Conservation (phyloP, 306 rosid genomes). For the Vigna mungo region DNA sequence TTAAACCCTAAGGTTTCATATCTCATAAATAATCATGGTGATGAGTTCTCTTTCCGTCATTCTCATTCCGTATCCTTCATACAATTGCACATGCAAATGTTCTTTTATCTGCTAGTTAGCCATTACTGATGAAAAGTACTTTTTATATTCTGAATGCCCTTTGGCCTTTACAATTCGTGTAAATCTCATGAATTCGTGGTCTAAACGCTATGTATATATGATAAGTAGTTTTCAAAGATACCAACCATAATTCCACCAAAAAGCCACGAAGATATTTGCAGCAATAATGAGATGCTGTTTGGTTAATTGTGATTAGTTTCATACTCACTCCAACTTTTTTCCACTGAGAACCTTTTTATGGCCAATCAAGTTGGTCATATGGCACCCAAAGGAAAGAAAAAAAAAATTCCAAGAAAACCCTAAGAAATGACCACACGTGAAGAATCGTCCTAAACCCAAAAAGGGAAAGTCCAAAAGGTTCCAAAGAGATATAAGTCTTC, state of each 20-base stretch:
- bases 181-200: constrained; percentile 6
- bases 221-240: constrained; percentile 40
- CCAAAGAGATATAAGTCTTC: constrained; percentile 20
- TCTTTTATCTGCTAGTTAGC: constrained; percentile 27
- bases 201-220: constrained; percentile 24
- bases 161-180: background rate
- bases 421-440: constrained; percentile 43
- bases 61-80: constrained; percentile 36
- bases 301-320: constrained; percentile 25
- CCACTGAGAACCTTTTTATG: constrained; percentile 34
- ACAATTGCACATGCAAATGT: constrained; percentile 45
- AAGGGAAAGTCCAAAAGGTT: constrained; percentile 49
- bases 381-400: constrained; percentile 33
- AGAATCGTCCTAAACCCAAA: constrained; percentile 48
- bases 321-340: constrained; percentile 34
- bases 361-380: constrained; percentile 50
- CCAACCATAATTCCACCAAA: constrained; percentile 41
- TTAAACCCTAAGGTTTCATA: background rate
- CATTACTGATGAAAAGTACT: constrained; percentile 41
- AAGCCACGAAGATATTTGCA: constrained; percentile 45
- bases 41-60: constrained; percentile 42
- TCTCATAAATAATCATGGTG: constrained; percentile 5
- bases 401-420: background rate
- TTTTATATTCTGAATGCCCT: constrained; percentile 7
- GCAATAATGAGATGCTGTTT: constrained; percentile 53